A percentile compares a stretch with the other conserved stretches of the same genome.
phyloP scores from a whole-genome alignment of 1,284 basidiomycete species.

The Austroboletus novae-zelandiae region DNA sequence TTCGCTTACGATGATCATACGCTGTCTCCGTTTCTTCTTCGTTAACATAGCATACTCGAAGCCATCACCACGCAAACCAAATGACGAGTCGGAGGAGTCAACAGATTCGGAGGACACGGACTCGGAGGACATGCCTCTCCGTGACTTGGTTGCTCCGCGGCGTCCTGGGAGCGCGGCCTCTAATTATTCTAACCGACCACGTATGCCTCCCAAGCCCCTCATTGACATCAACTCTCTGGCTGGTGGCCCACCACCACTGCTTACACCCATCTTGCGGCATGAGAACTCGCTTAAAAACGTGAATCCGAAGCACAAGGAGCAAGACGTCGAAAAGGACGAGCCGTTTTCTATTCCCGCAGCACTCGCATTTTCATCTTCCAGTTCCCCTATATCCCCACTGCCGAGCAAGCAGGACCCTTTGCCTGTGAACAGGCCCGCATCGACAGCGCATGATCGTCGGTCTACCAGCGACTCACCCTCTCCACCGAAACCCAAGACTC shows the following conservation, averaged over 20 bases:
- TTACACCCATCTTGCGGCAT: slow-evolving; percentile 27
- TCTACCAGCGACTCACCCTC: slow-evolving; percentile 15
- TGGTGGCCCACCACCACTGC: slow-evolving; percentile 28
- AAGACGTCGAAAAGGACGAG: slow-evolving; percentile 25
- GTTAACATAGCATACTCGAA: slow-evolving; percentile 10
- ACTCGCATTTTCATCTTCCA: slow-evolving; percentile 22
- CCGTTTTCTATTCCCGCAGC: slow-evolving; percentile 31
- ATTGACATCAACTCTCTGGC: slow-evolving; percentile 45
- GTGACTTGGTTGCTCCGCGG: slow-evolving; percentile 37
- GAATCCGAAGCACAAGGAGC: slow-evolving; percentile 15
- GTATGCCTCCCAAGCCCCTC: slow-evolving; percentile 43
- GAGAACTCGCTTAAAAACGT: slow-evolving; percentile 27
- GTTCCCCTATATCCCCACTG: slow-evolving; percentile 18
- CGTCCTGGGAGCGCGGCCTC: slow-evolving; percentile 47
- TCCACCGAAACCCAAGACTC: slow-evolving; percentile 5
- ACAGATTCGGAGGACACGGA: slow-evolving; percentile 28
- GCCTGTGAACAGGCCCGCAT: background rate
- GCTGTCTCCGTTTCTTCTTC: too few species aligned
- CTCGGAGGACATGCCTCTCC: slow-evolving; percentile 44
- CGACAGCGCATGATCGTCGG: slow-evolving; percentile 14
- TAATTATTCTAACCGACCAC: slow-evolving; percentile 28
- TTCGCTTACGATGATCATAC: background rate
- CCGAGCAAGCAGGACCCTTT: slow-evolving; percentile 3
- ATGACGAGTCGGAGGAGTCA: slow-evolving; percentile 20
- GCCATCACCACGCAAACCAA: slow-evolving; percentile 1